Evolutionary conservation across 805 yeast species (phyloP), one percentile per base, ranked within the genome.

Genomic region (Candida sanyiensis): DNA sequence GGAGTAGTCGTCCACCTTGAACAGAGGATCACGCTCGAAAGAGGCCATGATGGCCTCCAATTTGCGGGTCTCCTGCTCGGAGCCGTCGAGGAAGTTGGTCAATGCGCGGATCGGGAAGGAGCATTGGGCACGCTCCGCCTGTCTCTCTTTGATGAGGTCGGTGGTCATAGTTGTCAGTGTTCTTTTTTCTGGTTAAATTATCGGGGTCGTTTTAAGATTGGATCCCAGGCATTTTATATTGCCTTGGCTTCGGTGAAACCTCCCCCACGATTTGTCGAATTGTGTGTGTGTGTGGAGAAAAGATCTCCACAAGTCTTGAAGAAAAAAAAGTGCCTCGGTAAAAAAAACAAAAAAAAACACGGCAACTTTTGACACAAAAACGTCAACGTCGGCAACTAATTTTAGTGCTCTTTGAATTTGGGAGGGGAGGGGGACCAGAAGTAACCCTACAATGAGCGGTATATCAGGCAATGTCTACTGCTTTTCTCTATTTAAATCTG

Each of bases 11-110:
- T 63, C 56, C 20, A 68, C 67, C 35, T 72, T 67, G 48, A 82
- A 66, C 11, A 79, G 59, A 2, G 86, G 87, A 52, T 82, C 88
- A 48, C 83, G 67, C 51, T 77, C 83, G 55, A 79, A 66, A 50
- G 76, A 75, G 45, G 71, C 75, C 56, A 73, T 62, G 51, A 79
- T 56, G 17, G 58, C 48, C 43, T 71, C 71, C 13, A 73, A 63
- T 39, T 64, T 57, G 9, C 60, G 59, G 6, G 80, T 69, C 33
- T 69, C 66, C 22, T 66, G 64, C 7, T 59, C 55, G 1, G 68
- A 61, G 5, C 73, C 69, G 47, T 77, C 83, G 39, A 77, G 54
- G 50, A 76, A 77, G 33, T 65, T 58, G 47, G 76, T 75, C 66
- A 77, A 58, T 42, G 64, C 60, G 35, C 69, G 59, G 17, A 63